Conservation (phyloP, 805 yeast genomes). For the Novakomyces olei region DNA sequence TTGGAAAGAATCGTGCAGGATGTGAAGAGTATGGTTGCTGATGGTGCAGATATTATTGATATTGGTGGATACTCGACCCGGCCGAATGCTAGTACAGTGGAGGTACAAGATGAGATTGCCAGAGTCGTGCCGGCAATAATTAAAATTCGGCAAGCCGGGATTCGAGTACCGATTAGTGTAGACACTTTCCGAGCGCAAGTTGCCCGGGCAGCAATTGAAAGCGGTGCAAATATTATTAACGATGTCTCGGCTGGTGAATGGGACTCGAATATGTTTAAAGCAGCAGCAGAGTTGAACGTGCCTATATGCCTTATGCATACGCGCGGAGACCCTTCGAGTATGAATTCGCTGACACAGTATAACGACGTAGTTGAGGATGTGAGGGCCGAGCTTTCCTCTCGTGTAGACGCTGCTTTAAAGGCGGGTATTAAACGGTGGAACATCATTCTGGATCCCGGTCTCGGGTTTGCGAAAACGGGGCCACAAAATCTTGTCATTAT, state of each 20-base stretch:
- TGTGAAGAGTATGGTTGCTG: constrained; percentile 28
- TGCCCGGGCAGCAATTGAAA: constrained; percentile 41
- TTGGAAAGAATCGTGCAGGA: constrained; percentile 21
- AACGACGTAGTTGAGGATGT: constrained; percentile 29
- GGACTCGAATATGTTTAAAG: constrained; percentile 43
- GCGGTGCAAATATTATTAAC: constrained; percentile 81
- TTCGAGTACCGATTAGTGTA: constrained; percentile 40
- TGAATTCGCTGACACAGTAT: constrained; percentile 40
- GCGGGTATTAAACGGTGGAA: constrained; percentile 75
- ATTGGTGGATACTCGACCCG: constrained; percentile 89
- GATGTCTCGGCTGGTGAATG: constrained; percentile 67
- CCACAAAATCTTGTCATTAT: constrained; percentile 48
- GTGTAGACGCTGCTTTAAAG: constrained; percentile 32
- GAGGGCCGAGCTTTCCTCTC: constrained; percentile 38
- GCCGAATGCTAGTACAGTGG: constrained; percentile 51
- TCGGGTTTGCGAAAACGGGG: constrained; percentile 83
- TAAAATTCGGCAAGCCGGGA: constrained; percentile 29
- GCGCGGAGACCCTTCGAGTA: constrained; percentile 58
- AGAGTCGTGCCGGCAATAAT: constrained; percentile 52
- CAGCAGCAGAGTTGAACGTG: constrained; percentile 40
- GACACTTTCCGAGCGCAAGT: constrained; percentile 70
- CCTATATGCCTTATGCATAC: constrained; percentile 70
- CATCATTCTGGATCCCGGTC: constrained; percentile 76
- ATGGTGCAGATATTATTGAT: constrained; percentile 62
- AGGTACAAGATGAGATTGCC: constrained; percentile 39